Percentiles rank a stretch among this genome's conserved stretches.
phyloP scores from a whole-genome alignment of 108 stramenopile genomes.

The Seminavis robusta region DNA sequence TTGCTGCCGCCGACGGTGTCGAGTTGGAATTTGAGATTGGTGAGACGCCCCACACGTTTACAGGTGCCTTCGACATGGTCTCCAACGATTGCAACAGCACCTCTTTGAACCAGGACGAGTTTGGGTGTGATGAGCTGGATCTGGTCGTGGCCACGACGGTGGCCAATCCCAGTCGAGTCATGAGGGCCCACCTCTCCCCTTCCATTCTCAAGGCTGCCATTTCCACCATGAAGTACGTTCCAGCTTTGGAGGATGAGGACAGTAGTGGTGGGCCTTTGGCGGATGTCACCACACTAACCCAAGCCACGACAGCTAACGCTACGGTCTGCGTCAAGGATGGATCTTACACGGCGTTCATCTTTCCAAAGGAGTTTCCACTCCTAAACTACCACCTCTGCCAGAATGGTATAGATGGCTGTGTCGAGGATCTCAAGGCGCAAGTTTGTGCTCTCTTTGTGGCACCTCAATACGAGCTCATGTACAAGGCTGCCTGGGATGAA shows the following conservation, averaged over 20 bases:
- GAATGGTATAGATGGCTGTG: not conserved
- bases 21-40: no score
- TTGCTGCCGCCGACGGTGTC: no score
- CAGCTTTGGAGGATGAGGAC: not conserved
- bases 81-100: no score
- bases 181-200: constrained; percentile 4
- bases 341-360: not conserved
- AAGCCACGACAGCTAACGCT: not conserved
- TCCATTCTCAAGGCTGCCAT: not conserved
- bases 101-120: no score
- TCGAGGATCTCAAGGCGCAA: not conserved
- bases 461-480: not conserved
- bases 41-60: no score
- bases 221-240: not conserved
- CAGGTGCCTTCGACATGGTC: no score
- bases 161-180: not conserved
- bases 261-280: no score
- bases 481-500: not conserved
- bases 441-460: not conserved
- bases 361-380: not conserved
- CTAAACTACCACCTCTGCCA: not conserved
- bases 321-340: not conserved
- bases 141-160: no score
- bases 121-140: no score
- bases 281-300: constrained; percentile 5